These are phyloP conservation scores for Multifurca ochricompacta DNA, from an alignment of 768 basidiomycete genomes.

Conservation along the genomic window DNA sequence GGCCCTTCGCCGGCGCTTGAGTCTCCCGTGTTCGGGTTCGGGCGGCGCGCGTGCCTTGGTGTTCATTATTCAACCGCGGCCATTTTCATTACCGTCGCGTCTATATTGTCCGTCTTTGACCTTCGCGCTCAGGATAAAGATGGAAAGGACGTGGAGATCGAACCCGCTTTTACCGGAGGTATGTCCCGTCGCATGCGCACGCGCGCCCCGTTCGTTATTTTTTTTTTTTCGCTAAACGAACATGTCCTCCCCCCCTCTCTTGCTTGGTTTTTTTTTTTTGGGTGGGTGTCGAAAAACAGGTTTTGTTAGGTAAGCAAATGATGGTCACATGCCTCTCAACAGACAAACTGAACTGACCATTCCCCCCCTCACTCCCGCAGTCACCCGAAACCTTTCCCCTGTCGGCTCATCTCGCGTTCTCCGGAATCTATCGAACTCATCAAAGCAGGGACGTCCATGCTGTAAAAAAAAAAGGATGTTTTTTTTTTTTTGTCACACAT, in stretches of 20 bases:
- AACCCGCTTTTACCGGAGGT: constrained; percentile 19
- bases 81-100: constrained; percentile 17
- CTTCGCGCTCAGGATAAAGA: constrained; percentile 14
- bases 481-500: neutral
- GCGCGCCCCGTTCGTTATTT: neutral
- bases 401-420: constrained; percentile 13
- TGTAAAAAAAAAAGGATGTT: constrained; percentile 3
- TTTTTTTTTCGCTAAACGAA: too few species aligned
- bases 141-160: constrained; percentile 10
- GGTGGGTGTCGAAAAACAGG: too few species aligned
- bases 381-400: constrained; percentile 18
- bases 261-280: too few species aligned
- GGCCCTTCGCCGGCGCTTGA: constrained; percentile 13
- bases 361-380: neutral
- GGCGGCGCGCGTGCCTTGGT: constrained; percentile 17
- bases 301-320: constrained; percentile 14
- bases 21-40: constrained; percentile 19
- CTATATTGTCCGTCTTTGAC: constrained; percentile 17
- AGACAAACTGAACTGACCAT: neutral
- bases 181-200: neutral
- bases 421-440: constrained; percentile 10
- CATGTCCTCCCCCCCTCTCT: too few species aligned
- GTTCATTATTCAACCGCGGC: constrained; percentile 15
- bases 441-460: constrained; percentile 5
- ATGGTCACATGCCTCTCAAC: neutral